These are phyloP conservation scores for Hypoxylon sp. DNA, from an alignment of 2,329 filamentous ascomycete genomes.

Conservation along the genomic window DNA sequence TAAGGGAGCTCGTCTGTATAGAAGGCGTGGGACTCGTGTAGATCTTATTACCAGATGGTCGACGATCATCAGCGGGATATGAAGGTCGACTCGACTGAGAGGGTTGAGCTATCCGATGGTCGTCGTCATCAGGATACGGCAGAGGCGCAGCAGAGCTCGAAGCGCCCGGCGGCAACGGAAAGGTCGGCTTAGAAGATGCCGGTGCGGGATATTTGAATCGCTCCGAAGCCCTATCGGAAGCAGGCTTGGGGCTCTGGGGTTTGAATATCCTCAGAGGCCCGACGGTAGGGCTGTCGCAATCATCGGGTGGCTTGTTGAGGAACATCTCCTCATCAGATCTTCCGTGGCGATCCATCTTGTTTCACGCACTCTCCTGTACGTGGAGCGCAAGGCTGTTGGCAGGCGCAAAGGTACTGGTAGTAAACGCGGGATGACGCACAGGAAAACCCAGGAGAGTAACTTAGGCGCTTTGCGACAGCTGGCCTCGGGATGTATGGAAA, in stretches of 20 bases:
- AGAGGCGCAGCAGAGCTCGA: slow-evolving; percentile 77
- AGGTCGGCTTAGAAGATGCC: slow-evolving; percentile 67
- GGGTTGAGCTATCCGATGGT: slow-evolving; percentile 62
- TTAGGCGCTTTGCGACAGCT: slow-evolving; percentile 46
- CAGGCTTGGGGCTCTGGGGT: slow-evolving; percentile 75
- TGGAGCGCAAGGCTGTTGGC: slow-evolving; percentile 35
- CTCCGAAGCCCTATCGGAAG: slow-evolving; percentile 55
- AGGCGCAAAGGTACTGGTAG: slow-evolving; percentile 31
- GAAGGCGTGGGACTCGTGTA: slow-evolving; percentile 55
- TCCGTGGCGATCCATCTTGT: slow-evolving; percentile 71
- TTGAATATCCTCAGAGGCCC: slow-evolving; percentile 90
- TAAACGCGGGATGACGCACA: slow-evolving; percentile 47
- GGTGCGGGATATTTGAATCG: slow-evolving; percentile 68
- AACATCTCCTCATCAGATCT: slow-evolving; percentile 88
- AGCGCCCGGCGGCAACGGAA: slow-evolving; percentile 76
- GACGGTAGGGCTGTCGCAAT: slow-evolving; percentile 80
- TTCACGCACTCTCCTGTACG: slow-evolving; percentile 49
- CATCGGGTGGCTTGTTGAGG: slow-evolving; percentile 72
- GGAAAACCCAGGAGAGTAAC: slow-evolving; percentile 40
- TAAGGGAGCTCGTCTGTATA: slow-evolving; percentile 59
- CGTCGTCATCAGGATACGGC: slow-evolving; percentile 81
- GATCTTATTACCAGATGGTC: slow-evolving; percentile 54
- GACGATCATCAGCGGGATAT: slow-evolving; percentile 61
- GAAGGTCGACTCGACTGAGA: slow-evolving; percentile 58
- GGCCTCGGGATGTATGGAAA: slow-evolving; percentile 33